phyloP scores from a whole-genome alignment of 1,139 yeast species.

The Pneumocystis oryctolagi region DNA sequence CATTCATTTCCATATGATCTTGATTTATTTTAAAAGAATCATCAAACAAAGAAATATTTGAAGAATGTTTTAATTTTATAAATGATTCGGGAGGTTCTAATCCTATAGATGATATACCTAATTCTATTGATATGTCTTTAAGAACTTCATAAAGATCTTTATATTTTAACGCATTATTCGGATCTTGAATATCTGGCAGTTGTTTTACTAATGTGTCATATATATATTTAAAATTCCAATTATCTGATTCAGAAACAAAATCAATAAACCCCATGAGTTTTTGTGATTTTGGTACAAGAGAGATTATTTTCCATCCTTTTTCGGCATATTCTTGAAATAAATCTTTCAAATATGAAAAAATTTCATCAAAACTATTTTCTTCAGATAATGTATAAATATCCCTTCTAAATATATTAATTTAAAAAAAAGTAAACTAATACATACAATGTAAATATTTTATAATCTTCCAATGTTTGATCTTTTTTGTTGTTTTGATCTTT shows the following conservation, averaged over 20 bases:
- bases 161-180: not conserved
- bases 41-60: not conserved
- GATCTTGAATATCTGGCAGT: not conserved
- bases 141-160: not conserved
- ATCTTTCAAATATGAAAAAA: not conserved
- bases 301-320: not conserved
- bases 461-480: not conserved
- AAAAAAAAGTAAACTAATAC: not conserved
- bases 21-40: not conserved
- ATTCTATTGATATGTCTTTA: not conserved
- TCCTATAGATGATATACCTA: not conserved
- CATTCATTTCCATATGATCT: not conserved
- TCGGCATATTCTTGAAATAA: not conserved
- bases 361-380: not conserved
- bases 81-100: not conserved
- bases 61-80: not conserved
- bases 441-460: not conserved
- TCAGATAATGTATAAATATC: not conserved
- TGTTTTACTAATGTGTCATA: not conserved
- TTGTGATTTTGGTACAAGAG: not conserved
- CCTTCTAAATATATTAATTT: not conserved
- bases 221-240: not conserved
- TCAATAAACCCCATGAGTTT: not conserved
- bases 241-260: not conserved
- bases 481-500: not conserved